Base-by-base conservation (phyloP, 345 rosid species). In the Eucalyptus dawsonii region DNA sequence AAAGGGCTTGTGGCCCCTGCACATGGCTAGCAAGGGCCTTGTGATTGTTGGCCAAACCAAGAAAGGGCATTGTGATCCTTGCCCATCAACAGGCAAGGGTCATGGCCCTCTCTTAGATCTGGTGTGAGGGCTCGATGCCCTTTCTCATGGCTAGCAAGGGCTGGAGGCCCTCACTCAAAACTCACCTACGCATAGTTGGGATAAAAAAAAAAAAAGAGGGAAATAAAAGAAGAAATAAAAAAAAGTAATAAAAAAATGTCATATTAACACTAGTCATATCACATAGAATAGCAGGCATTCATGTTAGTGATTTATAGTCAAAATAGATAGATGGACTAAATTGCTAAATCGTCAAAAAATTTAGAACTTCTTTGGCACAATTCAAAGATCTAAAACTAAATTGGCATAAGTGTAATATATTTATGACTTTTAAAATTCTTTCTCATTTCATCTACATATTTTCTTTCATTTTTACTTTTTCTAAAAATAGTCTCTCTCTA, bases 231-330 rank as follows among this genome's bases (percentile, higher is more conserved):
- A 60, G 14, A 60, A 60, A 27, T 27, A 60, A 60, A 58, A 44
- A 42, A 27, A 11, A 2, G 8, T 50, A 15, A 4, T 27, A 5
- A 11, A 14, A 50, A 5, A 50, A 14, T 14, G 1, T 1, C 14
- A 58, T 25, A 10, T 58, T 11, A 58, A 11, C 14, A 0, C 65
- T 12, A 6, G 8, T 2, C n/a, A 3, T 60, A 60, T 14, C 14
- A 25, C 2, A 27, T 60, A 27, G 4, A 29, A 60, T 1, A 12
- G 0, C 4, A 3, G 0, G 8, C 2, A 0, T 27, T 1, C 1
- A 60, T 60, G 3, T 60, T 4, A 60, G 8, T 1, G 16, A 12
- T 60, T 27, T 27, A 27, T 62, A 12, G 4, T 51, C 22, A 62
- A 62, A 6, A 12, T 62, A n/a, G 8, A 12, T 12, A 12, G 16